Percentiles rank a stretch among this genome's conserved stretches.
phyloP scores from a whole-genome alignment of 2,329 filamentous ascomycete genomes.

The Scedosporium aurantiacum region DNA sequence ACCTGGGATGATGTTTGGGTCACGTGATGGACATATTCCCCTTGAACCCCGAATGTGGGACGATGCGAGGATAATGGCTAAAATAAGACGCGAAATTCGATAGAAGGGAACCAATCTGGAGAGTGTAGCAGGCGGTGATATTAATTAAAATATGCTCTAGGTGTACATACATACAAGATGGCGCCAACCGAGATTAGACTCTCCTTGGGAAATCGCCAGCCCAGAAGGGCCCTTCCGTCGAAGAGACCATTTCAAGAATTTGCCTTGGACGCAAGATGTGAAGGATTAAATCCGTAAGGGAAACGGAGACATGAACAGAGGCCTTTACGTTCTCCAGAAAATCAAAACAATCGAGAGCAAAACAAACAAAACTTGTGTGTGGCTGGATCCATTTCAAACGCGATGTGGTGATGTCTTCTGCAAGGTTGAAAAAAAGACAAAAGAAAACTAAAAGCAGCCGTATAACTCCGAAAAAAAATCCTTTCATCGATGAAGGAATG shows the following conservation, averaged over 20 bases:
- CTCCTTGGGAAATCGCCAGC: background rate
- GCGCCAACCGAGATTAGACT: background rate
- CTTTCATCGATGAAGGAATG: constrained; percentile 2
- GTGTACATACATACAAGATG: background rate
- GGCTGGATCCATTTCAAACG: background rate
- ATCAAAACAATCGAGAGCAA: background rate
- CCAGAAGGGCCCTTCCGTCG: background rate
- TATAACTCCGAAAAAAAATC: constrained; percentile 1
- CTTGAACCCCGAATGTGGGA: too few relatives aligned
- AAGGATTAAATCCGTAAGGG: too few relatives aligned
- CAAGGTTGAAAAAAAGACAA: background rate
- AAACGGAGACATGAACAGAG: too few relatives aligned
- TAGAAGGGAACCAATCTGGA: background rate
- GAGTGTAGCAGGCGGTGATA: background rate
- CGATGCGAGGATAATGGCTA: background rate
- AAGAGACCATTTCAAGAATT: too few relatives aligned
- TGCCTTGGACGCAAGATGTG: too few relatives aligned
- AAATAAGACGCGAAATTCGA: background rate
- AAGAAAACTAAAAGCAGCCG: background rate
- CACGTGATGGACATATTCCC: background rate
- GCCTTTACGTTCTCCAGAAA: background rate
- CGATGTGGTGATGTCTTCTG: background rate
- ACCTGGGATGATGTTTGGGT: background rate
- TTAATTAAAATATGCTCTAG: constrained; percentile 1
- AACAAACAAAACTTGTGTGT: background rate